Base-by-base conservation (phyloP, 257 asterid genomes). In the Jacaranda mimosifolia region DNA sequence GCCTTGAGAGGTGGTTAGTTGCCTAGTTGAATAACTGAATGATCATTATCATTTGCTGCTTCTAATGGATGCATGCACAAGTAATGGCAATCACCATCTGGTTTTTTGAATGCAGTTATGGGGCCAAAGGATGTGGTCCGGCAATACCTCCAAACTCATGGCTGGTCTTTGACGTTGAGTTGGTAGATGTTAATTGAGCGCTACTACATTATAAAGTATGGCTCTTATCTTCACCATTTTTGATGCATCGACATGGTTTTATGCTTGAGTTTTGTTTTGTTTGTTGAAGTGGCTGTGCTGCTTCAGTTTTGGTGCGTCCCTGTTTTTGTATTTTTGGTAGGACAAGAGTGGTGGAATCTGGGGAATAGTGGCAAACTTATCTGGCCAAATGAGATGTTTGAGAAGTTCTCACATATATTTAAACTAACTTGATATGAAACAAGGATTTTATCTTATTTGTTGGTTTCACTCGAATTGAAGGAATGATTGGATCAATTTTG, bases 131-230 rank as follows among this genome's bases (percentile, higher is more conserved):
- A 68, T 78, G 80, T 79, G 82, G 86, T 26, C 80, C 82, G 7
- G 90, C 75, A 15, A 95, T 93, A 72, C 98, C 98, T 36, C 92
- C 94, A 26, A 95, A 95, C 68, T 46, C 99, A 9, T 87, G 96
- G 98, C 87, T 95, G 82, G 84, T 87, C 77, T 93, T 95, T 77
- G 97, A 95, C 60, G 99, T 95, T 64, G 99, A 93, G 91, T 77
- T 95, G 87, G 83, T 89, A 0, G 87, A 75, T 14, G 99, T 88
- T 9, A 86, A 86, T 52, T 95, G 84, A 89, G 77, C 0, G 5
- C 52, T 14, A 11, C n/a, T n/a, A 46, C 53, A 40, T 74, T 74
- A 38, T 39, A 0, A 62, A 11, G 3, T 32, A 45, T 63, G 59
- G 40, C 63, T 21, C 68, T 64, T 68, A 14, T 63, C 26, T 39